These are phyloP conservation scores for Diutina rugosa DNA, from an alignment of 1,139 yeast species.

Conservation along the genomic window DNA sequence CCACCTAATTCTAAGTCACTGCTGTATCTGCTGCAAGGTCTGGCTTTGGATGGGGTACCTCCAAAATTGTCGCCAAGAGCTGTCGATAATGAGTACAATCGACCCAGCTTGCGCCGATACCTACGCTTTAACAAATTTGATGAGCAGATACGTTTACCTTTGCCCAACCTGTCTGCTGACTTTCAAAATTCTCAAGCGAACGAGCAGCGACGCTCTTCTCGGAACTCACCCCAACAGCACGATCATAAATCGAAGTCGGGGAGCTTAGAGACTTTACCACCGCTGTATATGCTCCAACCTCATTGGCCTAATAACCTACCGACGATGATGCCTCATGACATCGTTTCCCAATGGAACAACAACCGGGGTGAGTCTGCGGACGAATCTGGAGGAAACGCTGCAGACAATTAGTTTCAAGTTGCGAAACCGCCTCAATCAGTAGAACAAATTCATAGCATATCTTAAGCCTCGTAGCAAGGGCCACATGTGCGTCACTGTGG, in stretches of 20 bases:
- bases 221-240: not conserved
- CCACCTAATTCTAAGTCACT: not conserved
- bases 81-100: not conserved
- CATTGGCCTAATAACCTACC: not conserved
- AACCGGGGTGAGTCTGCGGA: not conserved
- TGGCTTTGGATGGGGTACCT: not conserved
- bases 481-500: not conserved
- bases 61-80: not conserved
- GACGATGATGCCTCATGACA: not conserved
- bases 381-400: not conserved
- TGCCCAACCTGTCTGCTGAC: not conserved
- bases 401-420: too few species aligned
- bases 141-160: not conserved
- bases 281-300: not conserved
- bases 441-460: not conserved
- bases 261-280: not conserved
- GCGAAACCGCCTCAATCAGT: not conserved
- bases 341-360: not conserved
- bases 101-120: not conserved
- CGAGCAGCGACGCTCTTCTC: not conserved
- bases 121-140: not conserved
- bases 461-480: not conserved
- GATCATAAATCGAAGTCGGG: not conserved
- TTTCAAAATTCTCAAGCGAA: not conserved
- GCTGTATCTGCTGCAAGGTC: not conserved